Evolutionary conservation across 2,329 filamentous ascomycete genomes (phyloP).

Genomic region (Fusarium sp.): DNA sequence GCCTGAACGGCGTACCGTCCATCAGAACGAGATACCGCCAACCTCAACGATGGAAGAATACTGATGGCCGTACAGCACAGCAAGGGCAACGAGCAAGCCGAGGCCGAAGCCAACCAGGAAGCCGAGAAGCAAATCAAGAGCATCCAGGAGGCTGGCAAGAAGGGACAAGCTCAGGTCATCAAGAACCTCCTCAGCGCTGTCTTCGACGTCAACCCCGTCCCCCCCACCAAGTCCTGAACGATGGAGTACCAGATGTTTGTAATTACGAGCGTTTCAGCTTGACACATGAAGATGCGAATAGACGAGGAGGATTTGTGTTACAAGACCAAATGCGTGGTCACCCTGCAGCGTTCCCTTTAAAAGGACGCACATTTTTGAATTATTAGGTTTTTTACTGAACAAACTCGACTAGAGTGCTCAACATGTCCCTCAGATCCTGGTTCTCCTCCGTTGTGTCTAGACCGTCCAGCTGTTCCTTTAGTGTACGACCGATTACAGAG

Average conservation of each 20-base stretch:
- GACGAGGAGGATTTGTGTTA: constrained; percentile 28
- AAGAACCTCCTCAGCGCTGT: constrained; percentile 87
- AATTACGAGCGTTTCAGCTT: constrained; percentile 29
- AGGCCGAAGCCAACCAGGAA: constrained; percentile 81
- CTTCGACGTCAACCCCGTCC: constrained; percentile 81
- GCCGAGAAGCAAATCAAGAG: constrained; percentile 83
- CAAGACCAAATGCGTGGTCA: constrained; percentile 33
- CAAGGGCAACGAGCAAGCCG: constrained; percentile 85
- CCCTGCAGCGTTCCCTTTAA: constrained; percentile 17
- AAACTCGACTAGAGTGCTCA: constrained; percentile 64
- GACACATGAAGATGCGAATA: constrained; percentile 14
- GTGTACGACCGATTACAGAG: constrained; percentile 70
- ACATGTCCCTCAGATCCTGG: constrained; percentile 68
- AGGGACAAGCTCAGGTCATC: constrained; percentile 82
- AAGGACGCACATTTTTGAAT: constrained; percentile 35
- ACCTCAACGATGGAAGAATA: background rate
- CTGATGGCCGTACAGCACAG: constrained; percentile 73
- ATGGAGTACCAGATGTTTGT: constrained; percentile 13
- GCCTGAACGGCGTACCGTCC: background rate
- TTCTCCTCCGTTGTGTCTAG: constrained; percentile 69
- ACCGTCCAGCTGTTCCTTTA: constrained; percentile 70
- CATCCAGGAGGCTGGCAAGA: constrained; percentile 83
- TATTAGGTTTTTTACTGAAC: constrained; percentile 52
- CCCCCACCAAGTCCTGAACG: constrained; percentile 52
- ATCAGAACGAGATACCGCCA: background rate